Evolutionary conservation across 2,329 filamentous ascomycete genomes (phyloP), one percentile per base, ranked within the genome.

Genomic region (Ophiostoma quercus): DNA sequence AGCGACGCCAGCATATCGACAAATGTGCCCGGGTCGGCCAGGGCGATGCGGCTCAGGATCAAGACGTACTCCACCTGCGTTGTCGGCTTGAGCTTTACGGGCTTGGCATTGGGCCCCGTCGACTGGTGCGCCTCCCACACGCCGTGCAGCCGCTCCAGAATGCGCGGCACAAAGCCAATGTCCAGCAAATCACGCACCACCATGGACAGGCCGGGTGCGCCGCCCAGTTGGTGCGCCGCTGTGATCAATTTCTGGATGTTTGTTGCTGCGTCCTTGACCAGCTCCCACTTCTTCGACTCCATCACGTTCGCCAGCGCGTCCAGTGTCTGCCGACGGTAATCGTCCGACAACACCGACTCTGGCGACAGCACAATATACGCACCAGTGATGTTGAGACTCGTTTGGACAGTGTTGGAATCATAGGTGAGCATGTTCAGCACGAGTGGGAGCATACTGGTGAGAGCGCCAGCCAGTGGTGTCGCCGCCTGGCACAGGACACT

Each of bases 51-150:
- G 1, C 92, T 89, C 1, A 99, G 83, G 1, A 98, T 88, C 4
- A 88, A 86, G 76, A 96, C 90, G 77, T 96, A 97, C 76, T 97
- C 92, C 0, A 91, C 91, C 76, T 97, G 88, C 0, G 91, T 89
- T 12, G 93, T 84, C 14, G 88, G 87, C 74, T 90, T 90, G 43
- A 97, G 85, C 39, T 87, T 86, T 57, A 88, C 85, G n/a, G 67
- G 19, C 37, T 67, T 69, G 34, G 85, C 85, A 75, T 92, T 91
- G 0, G 94, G 94, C 0, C 95, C 94, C 0, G 91, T 91, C 0
- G 91, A 92, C 77, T 96, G 89, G 74, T 91, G 89, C 2, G 92
- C 89, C 75, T 90, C 86, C 84, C 87, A 89, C 2, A 89, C 85
- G 68, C 89, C 85, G 75, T 87, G 88, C 0, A 94, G 83, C 9